phyloP scores from a whole-genome alignment of 2,329 filamentous ascomycete genomes.

The Neonectria coccinea region DNA sequence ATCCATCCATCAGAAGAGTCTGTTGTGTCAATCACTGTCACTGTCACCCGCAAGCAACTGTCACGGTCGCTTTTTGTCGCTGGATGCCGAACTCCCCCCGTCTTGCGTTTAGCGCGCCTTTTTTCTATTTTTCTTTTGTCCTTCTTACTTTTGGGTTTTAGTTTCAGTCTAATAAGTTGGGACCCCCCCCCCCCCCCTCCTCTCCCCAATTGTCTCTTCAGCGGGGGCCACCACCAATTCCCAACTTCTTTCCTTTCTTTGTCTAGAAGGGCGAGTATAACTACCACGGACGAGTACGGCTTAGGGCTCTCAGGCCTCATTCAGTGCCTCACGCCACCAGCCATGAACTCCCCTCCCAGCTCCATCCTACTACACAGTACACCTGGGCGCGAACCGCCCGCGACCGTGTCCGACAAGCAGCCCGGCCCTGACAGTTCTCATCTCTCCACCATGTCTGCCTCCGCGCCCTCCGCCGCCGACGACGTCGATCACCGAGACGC shows the following conservation, averaged over 20 bases:
- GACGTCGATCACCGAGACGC: conserved; percentile 1
- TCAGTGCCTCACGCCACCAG: conserved; percentile 20
- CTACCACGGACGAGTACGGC: too few species aligned
- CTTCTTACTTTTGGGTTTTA: not conserved
- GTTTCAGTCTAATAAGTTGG: conserved; percentile 2
- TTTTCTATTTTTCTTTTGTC: not conserved
- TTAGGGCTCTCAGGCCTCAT: not conserved
- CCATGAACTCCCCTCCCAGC: conserved; percentile 43
- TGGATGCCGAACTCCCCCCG: not conserved
- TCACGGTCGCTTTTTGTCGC: not conserved
- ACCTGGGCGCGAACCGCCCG: conserved; percentile 13
- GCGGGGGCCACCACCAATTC: conserved; percentile 1
- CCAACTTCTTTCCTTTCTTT: not conserved
- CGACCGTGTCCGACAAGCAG: conserved; percentile 5
- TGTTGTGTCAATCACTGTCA: too few species aligned
- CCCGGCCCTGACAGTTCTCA: not conserved
- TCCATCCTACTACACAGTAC: conserved; percentile 33
- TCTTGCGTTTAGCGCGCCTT: conserved; percentile 26
- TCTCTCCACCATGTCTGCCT: conserved; percentile 17
- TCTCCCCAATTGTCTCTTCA: conserved; percentile 6
- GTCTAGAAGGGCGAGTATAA: not conserved
- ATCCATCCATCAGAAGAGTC: too few species aligned
- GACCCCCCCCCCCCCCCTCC: not conserved
- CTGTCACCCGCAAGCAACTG: not conserved
- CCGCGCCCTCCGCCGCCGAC: conserved; percentile 5